Conservation (phyloP, 495 filamentous ascomycete species). For the Daldinia bambusicola region DNA sequence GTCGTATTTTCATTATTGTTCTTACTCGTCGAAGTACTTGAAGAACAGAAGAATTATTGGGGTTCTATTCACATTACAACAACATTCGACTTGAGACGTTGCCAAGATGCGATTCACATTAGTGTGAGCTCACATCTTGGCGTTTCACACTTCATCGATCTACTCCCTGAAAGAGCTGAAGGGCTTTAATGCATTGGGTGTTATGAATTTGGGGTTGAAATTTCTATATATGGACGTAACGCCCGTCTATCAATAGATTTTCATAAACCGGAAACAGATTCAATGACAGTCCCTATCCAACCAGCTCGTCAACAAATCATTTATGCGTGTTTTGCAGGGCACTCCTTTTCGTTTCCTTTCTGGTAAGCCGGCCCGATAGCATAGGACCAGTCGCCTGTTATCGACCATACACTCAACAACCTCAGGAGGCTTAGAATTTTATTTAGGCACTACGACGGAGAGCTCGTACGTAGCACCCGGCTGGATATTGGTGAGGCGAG, state of each 20-base stretch:
- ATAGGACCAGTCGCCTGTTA: not conserved
- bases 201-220: conserved; percentile 11
- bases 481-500: conserved; percentile 53
- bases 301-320: conserved; percentile 11
- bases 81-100: conserved; percentile 31
- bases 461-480: conserved; percentile 55
- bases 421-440: not conserved
- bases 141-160: conserved; percentile 35
- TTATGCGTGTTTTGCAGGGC: not conserved
- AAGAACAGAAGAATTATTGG: conserved; percentile 14
- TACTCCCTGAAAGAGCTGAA: conserved; percentile 7
- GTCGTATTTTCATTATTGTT: conserved; percentile 20
- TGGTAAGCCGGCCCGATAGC: not conserved
- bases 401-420: not conserved
- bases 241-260: conserved; percentile 20
- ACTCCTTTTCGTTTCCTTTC: conserved; percentile 16
- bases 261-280: conserved; percentile 5
- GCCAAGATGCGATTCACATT: conserved; percentile 33
- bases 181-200: conserved; percentile 10
- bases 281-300: conserved; percentile 29
- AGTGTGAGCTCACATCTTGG: conserved; percentile 35
- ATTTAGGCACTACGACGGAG: conserved; percentile 52
- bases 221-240: conserved; percentile 4
- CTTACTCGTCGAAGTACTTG: conserved; percentile 6
- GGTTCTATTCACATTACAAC: conserved; percentile 19